These are phyloP conservation scores for Rhizophagus sp. DNA, from an alignment of 192 early-diverging fungal genomes.

Conservation along the genomic window DNA sequence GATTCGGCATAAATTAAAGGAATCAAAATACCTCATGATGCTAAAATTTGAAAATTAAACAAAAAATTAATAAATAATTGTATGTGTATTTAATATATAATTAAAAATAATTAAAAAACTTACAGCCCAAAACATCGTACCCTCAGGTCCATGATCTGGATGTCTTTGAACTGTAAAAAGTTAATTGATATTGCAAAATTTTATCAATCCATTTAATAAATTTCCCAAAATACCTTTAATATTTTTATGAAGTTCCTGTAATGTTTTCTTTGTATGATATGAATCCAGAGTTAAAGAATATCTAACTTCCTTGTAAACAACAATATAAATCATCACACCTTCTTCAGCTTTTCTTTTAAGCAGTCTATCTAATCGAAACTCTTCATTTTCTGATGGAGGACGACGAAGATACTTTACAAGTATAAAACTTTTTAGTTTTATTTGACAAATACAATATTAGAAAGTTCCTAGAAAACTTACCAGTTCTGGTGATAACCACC, in stretches of 20 bases:
- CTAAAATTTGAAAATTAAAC: not conserved
- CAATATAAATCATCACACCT: conserved; percentile 82
- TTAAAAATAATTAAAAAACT: conserved; percentile 2
- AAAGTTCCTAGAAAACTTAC: conserved; percentile 20
- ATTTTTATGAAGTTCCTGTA: conserved; percentile 70
- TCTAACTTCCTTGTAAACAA: conserved; percentile 82
- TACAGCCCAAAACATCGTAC: conserved; percentile 80
- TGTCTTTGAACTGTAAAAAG: conserved; percentile 70
- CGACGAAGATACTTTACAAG: conserved; percentile 59
- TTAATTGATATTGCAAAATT: not conserved
- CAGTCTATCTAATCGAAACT: conserved; percentile 74
- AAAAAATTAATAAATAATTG: not conserved
- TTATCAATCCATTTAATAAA: not conserved
- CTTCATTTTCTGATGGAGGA: conserved; percentile 69
- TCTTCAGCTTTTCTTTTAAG: conserved; percentile 78
- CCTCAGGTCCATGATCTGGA: conserved; percentile 73
- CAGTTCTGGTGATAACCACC: conserved; percentile 86
- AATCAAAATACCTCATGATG: conserved; percentile 7
- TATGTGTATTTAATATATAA: not conserved
- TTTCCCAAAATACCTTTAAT: conserved; percentile 52
- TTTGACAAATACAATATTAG: not conserved
- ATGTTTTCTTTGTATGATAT: conserved; percentile 68
- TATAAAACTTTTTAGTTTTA: not conserved
- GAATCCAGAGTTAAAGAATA: conserved; percentile 72
- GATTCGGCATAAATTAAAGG: not conserved